Conservation (phyloP, 306 rosid genomes). For the Parietaria judaica region DNA sequence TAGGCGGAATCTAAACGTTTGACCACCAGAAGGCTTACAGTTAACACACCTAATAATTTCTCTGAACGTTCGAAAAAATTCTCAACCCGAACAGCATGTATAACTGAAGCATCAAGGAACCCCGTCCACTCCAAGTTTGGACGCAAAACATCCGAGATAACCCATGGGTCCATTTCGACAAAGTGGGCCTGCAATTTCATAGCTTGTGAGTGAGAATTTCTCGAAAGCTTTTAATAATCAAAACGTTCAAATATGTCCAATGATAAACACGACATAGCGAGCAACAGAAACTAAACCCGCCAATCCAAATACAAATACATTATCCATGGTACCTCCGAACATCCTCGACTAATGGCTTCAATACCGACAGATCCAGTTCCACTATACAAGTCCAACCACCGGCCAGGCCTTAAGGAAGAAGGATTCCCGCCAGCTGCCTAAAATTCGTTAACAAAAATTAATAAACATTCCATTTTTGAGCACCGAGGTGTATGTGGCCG, state of each 20-base stretch:
- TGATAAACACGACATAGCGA: background rate
- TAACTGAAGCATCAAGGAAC: conserved; percentile 70
- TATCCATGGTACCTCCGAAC: conserved; percentile 62
- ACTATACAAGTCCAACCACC: conserved; percentile 95
- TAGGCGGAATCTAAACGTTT: no score
- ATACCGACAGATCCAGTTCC: conserved; percentile 99
- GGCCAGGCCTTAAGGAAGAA: conserved; percentile 80
- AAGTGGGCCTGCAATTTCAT: conserved; percentile 63
- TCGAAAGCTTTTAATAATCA: background rate
- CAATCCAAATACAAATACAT: background rate
- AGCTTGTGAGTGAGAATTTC: no score
- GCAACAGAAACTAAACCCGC: no score
- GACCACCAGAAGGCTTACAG: background rate
- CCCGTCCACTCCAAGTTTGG: conserved; percentile 84
- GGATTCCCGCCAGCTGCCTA: conserved; percentile 97
- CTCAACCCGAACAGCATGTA: conserved; percentile 75
- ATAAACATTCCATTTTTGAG: background rate
- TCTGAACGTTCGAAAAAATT: conserved; percentile 69
- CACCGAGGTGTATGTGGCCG: no score
- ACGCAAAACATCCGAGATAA: conserved; percentile 67
- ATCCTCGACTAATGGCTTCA: conserved; percentile 92
- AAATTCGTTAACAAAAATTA: conserved; percentile 11
- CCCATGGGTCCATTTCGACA: conserved; percentile 99
- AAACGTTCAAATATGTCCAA: background rate
- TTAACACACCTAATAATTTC: conserved; percentile 59